These are phyloP conservation scores for Linnemannia exigua DNA, from an alignment of 192 early-diverging fungal genomes.

Conservation along the genomic window DNA sequence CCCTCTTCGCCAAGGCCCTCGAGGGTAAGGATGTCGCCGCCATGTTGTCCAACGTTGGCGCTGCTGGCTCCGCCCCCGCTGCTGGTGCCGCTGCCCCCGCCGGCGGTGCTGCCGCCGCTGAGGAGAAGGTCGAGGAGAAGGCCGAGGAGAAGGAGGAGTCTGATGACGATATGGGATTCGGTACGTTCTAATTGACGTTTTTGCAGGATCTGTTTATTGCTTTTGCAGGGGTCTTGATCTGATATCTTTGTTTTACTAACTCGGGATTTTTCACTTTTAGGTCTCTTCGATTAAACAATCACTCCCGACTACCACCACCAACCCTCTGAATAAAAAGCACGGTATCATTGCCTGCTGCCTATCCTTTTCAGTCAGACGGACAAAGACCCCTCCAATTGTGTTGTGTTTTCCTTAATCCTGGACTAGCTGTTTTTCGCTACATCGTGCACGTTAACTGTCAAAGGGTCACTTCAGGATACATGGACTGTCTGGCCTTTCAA, in stretches of 20 bases:
- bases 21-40: slow-evolving; percentile 91
- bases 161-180: slow-evolving; percentile 89
- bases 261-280: slow-evolving; percentile 30
- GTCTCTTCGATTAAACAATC: slow-evolving; percentile 70
- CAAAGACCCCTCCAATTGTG: background rate
- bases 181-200: slow-evolving; percentile 63
- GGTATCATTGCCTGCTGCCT: background rate
- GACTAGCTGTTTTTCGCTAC: too few species aligned
- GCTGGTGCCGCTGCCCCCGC: slow-evolving; percentile 58
- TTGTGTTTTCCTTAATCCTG: background rate
- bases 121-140: slow-evolving; percentile 60
- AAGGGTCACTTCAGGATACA: too few species aligned
- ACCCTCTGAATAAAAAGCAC: slow-evolving; percentile 19
- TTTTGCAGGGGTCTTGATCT: background rate
- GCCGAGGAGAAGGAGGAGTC: slow-evolving; percentile 84
- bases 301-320: slow-evolving; percentile 20
- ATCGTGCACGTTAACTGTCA: too few species aligned
- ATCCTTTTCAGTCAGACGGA: slow-evolving; percentile 8
- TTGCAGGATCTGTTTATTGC: background rate
- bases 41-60: slow-evolving; percentile 93
- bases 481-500: too few species aligned
- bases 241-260: background rate
- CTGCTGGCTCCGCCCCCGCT: slow-evolving; percentile 69
- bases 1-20: slow-evolving; percentile 98
- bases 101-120: slow-evolving; percentile 61